Conservation (phyloP, 2,329 filamentous ascomycete species). For the Ceratocystis huliohia region DNA sequence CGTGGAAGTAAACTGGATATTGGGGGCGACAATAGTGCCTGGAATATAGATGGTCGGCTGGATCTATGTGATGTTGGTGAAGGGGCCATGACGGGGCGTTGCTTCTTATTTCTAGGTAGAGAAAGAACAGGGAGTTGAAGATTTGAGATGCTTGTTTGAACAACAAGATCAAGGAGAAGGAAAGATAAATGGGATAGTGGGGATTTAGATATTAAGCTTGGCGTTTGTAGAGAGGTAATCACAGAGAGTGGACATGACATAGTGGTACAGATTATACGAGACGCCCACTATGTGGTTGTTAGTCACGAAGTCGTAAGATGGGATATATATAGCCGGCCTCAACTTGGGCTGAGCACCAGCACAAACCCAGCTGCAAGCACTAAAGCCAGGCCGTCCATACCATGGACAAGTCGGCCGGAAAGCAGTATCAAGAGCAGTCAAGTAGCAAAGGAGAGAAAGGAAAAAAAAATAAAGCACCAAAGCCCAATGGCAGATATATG, state of each 20-base stretch:
- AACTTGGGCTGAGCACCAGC: constrained; percentile 23
- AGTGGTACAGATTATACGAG: not conserved
- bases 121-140: too few relatives aligned
- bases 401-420: not conserved
- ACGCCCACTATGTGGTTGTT: not conserved
- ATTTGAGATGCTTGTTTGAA: constrained; percentile 6
- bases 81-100: not conserved
- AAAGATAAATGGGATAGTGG: not conserved
- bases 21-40: not conserved
- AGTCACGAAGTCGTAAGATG: not conserved
- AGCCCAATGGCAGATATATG: constrained; percentile 16
- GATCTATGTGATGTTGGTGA: not conserved
- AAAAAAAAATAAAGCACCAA: constrained; percentile 23
- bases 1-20: not conserved
- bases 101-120: too few relatives aligned
- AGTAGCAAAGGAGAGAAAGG: not conserved
- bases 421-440: not conserved
- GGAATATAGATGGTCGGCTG: not conserved
- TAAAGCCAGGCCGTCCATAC: not conserved
- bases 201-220: not conserved
- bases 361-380: not conserved
- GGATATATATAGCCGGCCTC: not conserved
- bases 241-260: not conserved
- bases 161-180: not conserved
- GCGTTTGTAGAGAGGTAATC: not conserved